Evolutionary conservation across 2,329 filamentous ascomycete genomes (phyloP).

Genomic region (Didymella pinodella): DNA sequence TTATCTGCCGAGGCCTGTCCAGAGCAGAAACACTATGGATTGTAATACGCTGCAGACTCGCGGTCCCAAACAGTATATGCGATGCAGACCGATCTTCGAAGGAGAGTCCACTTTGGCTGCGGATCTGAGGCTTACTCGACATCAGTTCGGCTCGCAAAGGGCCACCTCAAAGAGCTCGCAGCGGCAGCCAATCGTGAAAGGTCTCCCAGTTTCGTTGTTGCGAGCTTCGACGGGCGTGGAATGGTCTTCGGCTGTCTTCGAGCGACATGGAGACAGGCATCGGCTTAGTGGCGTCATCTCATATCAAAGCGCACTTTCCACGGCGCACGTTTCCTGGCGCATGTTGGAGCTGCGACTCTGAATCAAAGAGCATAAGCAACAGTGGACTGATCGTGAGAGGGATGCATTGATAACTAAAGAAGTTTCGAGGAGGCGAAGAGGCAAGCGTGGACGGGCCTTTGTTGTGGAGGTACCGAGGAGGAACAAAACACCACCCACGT

Average conservation of each 20-base stretch:
- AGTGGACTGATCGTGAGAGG: background rate
- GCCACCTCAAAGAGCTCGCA: background rate
- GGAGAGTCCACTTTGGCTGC: background rate
- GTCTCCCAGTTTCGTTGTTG: background rate
- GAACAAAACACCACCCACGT: conserved; percentile 1
- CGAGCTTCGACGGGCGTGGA: background rate
- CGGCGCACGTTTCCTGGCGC: background rate
- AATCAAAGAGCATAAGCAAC: background rate
- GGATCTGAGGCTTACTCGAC: background rate
- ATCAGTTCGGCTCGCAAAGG: background rate
- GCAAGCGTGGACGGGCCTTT: background rate
- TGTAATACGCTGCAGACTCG: background rate
- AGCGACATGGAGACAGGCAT: background rate
- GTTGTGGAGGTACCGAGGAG: background rate
- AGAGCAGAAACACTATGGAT: background rate
- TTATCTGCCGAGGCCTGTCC: background rate
- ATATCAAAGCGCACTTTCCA: background rate
- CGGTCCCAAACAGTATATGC: background rate
- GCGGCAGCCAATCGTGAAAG: background rate
- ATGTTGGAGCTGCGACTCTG: background rate
- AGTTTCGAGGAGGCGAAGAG: background rate
- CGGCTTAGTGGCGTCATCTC: conserved; percentile 1
- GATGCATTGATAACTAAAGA: background rate
- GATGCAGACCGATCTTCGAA: background rate
- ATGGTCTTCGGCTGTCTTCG: background rate